Percentiles rank a stretch among this genome's conserved stretches.
Conservation (phyloP, 2,329 filamentous ascomycete genomes). For the Dryadomyces quercivorus region DNA sequence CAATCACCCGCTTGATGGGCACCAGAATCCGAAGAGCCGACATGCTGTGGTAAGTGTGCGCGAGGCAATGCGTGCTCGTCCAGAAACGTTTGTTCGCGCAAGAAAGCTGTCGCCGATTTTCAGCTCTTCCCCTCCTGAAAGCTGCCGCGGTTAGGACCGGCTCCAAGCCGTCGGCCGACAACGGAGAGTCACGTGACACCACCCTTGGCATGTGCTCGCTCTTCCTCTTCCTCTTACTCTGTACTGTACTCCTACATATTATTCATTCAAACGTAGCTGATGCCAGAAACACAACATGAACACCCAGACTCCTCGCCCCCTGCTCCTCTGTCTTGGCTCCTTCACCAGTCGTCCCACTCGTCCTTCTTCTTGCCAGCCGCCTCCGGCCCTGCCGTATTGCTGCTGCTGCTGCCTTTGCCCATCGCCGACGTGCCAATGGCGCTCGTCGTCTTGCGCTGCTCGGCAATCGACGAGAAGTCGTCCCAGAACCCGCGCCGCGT, state of each 20-base stretch:
- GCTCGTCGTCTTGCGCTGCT: slow-evolving; percentile 34
- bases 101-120: neutral
- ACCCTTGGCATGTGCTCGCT: neutral
- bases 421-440: slow-evolving; percentile 49
- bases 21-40: slow-evolving; percentile 63
- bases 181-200: slow-evolving; percentile 11
- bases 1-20: slow-evolving; percentile 73
- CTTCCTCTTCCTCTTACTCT: neutral
- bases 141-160: slow-evolving; percentile 12
- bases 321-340: slow-evolving; percentile 12
- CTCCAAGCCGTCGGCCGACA: slow-evolving; percentile 9
- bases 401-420: slow-evolving; percentile 35
- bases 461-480: slow-evolving; percentile 62
- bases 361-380: slow-evolving; percentile 34
- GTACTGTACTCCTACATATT: neutral
- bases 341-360: slow-evolving; percentile 52
- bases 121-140: neutral
- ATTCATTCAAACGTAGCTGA: too few species aligned
- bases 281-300: neutral
- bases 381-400: slow-evolving; percentile 5
- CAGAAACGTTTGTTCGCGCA: too few species aligned
- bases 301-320: neutral
- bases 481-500: slow-evolving; percentile 86
- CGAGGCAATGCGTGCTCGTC: neutral
- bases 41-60: slow-evolving; percentile 29